Evolutionary conservation across 2,329 filamentous ascomycete species (phyloP).

Genomic region (Alternaria ethzedia): DNA sequence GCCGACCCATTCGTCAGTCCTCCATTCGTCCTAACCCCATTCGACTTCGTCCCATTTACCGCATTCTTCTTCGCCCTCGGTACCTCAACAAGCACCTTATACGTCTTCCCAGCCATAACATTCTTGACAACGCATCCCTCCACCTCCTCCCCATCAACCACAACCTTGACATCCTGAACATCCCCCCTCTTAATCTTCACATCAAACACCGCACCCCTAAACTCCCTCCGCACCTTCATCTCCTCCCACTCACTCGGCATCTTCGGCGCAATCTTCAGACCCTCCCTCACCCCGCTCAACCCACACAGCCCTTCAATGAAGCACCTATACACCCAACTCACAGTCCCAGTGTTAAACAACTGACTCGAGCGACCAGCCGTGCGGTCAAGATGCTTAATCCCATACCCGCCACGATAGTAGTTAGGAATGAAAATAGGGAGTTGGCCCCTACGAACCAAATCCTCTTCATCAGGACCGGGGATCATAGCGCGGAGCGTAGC

Average conservation of each 20-base stretch:
- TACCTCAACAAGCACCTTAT: conserved; percentile 53
- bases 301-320: conserved; percentile 64
- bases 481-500: conserved; percentile 60
- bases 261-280: conserved; percentile 58
- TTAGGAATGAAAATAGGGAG: conserved; percentile 65
- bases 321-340: conserved; percentile 63
- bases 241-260: conserved; percentile 59
- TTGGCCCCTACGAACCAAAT: conserved; percentile 62
- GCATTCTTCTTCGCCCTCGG: conserved; percentile 24
- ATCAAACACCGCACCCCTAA: conserved; percentile 60
- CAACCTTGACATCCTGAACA: conserved; percentile 52
- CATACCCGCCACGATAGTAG: conserved; percentile 57
- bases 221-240: conserved; percentile 57
- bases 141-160: conserved; percentile 48
- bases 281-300: conserved; percentile 57
- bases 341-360: conserved; percentile 65
- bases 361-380: conserved; percentile 64
- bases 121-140: conserved; percentile 51
- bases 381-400: conserved; percentile 26
- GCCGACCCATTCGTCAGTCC: not conserved
- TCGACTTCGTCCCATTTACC: not conserved
- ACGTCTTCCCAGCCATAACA: conserved; percentile 54
- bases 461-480: conserved; percentile 59
- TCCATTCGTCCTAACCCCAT: not conserved
- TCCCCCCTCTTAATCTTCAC: conserved; percentile 54